phyloP scores from a whole-genome alignment of 805 yeast genomes.

The Candida cerambycidarum region DNA sequence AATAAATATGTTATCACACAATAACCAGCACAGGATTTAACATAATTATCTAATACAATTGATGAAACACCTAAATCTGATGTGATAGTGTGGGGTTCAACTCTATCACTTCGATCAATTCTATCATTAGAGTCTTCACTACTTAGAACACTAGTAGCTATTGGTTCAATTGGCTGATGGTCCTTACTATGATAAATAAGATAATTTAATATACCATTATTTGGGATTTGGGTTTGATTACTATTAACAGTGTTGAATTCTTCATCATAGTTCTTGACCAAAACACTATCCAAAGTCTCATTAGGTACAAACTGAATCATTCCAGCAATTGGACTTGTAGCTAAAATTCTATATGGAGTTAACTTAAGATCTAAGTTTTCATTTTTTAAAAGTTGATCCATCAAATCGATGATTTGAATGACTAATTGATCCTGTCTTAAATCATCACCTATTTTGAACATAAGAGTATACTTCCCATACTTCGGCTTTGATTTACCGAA shows the following conservation, averaged over 20 bases:
- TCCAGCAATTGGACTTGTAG: constrained; percentile 90
- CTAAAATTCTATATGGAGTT: constrained; percentile 86
- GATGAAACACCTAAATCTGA: constrained; percentile 51
- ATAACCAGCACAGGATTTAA: constrained; percentile 95
- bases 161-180: constrained; percentile 27
- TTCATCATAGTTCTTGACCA: constrained; percentile 24
- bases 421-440: constrained; percentile 94
- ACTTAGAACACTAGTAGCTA: constrained; percentile 16
- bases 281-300: constrained; percentile 78
- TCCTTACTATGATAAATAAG: constrained; percentile 55
- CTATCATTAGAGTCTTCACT: neutral
- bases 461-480: constrained; percentile 64
- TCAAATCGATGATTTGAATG: constrained; percentile 85
- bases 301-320: constrained; percentile 94
- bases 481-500: constrained; percentile 30
- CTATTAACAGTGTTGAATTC: constrained; percentile 1
- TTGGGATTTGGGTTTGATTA: neutral
- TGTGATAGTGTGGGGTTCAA: constrained; percentile 27
- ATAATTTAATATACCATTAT: constrained; percentile 75
- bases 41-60: constrained; percentile 88
- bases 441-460: constrained; percentile 96
- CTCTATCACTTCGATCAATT: constrained; percentile 4
- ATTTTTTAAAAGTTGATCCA: constrained; percentile 84
- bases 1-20: constrained; percentile 92
- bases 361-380: constrained; percentile 87